These are phyloP conservation scores for Pythium chondricola DNA, from an alignment of 352 stramenopile genomes.

Conservation along the genomic window DNA sequence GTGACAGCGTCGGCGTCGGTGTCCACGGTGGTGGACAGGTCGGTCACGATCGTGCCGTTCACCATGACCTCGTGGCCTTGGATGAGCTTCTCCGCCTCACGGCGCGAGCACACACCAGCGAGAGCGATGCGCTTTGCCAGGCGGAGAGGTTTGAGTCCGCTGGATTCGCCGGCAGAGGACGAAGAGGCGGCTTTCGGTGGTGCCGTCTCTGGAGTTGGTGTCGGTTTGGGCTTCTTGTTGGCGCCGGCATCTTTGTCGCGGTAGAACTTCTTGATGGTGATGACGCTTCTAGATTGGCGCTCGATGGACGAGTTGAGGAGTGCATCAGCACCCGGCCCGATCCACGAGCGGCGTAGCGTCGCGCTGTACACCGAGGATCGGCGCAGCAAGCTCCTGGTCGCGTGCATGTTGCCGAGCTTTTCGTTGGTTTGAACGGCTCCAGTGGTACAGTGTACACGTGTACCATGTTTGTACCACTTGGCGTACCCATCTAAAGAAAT, in stretches of 20 bases:
- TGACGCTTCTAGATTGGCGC: slow-evolving; percentile 19
- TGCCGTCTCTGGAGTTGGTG: background rate
- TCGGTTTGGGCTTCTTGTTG: slow-evolving; percentile 7
- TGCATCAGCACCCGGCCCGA: background rate
- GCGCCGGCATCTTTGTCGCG: slow-evolving; percentile 6
- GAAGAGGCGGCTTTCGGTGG: background rate
- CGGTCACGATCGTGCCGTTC: slow-evolving; percentile 55
- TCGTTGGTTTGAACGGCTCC: background rate
- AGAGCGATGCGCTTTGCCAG: slow-evolving; percentile 84
- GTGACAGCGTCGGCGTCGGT: slow-evolving; percentile 39
- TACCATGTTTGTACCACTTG: too few relatives aligned
- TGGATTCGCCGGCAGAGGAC: background rate
- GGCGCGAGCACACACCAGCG: slow-evolving; percentile 71
- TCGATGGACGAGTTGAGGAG: background rate
- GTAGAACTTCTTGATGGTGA: slow-evolving; percentile 50
- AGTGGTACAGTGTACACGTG: background rate
- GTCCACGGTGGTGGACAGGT: slow-evolving; percentile 58
- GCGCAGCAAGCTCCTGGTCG: slow-evolving; percentile 3
- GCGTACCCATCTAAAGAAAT: too few relatives aligned
- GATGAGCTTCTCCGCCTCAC: slow-evolving; percentile 82
- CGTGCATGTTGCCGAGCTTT: slow-evolving; percentile 4
- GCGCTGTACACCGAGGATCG: background rate
- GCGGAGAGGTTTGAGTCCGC: slow-evolving; percentile 27
- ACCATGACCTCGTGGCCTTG: slow-evolving; percentile 61
- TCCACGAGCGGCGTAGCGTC: background rate